These are phyloP conservation scores for Raffaelea ambrosiae DNA, from an alignment of 2,329 filamentous ascomycete species.

Conservation along the genomic window DNA sequence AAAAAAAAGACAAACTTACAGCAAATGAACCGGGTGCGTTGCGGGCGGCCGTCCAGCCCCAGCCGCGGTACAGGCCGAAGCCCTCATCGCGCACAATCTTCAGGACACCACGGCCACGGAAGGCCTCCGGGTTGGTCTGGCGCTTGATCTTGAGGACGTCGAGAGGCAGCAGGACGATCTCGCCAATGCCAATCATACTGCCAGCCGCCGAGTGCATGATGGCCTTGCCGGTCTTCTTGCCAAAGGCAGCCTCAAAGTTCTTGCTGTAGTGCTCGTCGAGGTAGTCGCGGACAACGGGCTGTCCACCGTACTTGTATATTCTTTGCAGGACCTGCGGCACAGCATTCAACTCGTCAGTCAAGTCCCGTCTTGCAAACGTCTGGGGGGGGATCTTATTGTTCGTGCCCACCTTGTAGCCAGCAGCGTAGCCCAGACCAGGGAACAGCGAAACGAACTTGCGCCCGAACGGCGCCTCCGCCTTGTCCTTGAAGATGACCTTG, in stretches of 20 bases:
- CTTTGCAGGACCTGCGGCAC: constrained; percentile 70
- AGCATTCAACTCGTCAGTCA: not conserved
- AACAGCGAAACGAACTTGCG: constrained; percentile 92
- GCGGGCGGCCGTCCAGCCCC: constrained; percentile 94
- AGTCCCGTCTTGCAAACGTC: not conserved
- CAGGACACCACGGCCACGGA: constrained; percentile 85
- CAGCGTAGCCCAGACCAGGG: constrained; percentile 92
- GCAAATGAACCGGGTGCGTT: constrained; percentile 97
- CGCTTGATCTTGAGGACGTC: constrained; percentile 99
- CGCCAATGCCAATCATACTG: constrained; percentile 92
- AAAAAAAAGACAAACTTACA: constrained; percentile 43
- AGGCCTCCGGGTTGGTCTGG: constrained; percentile 97
- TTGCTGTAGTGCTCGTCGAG: constrained; percentile 70
- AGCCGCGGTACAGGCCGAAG: constrained; percentile 90
- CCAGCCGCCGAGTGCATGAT: constrained; percentile 96
- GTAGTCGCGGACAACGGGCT: constrained; percentile 90
- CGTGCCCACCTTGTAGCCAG: constrained; percentile 73
- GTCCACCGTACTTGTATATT: constrained; percentile 97
- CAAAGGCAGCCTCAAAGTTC: constrained; percentile 82
- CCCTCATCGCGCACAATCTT: constrained; percentile 89
- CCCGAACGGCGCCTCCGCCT: constrained; percentile 59
- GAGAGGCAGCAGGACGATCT: constrained; percentile 88
- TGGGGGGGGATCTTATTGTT: too few species aligned
- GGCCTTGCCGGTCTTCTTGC: constrained; percentile 95
- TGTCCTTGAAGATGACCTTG: constrained; percentile 87